Conservation (phyloP, 306 rosid genomes). For the Rosa chinensis region DNA sequence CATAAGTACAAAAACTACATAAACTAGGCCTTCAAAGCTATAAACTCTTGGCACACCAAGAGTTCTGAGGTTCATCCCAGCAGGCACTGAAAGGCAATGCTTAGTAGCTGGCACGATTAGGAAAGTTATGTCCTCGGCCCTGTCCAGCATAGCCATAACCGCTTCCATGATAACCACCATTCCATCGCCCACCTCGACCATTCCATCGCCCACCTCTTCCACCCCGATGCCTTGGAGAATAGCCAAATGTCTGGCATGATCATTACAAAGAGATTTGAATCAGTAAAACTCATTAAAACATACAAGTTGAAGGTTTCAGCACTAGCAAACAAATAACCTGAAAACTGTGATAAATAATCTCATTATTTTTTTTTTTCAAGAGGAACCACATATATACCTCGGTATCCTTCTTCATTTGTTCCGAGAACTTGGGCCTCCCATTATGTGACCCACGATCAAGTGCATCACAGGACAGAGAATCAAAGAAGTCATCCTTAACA, state of each 20-base stretch:
- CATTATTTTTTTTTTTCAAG: neutral
- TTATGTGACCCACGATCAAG: slow-evolving; percentile 44
- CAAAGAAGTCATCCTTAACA: slow-evolving; percentile 86
- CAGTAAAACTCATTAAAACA: neutral
- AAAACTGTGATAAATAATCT: neutral
- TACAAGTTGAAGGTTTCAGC: neutral
- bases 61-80: neutral
- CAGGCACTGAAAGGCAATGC: neutral
- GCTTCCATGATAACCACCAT: slow-evolving; percentile 51
- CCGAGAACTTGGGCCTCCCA: slow-evolving; percentile 74
- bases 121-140: slow-evolving; percentile 47
- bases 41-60: neutral
- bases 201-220: slow-evolving; percentile 66
- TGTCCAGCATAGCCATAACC: slow-evolving; percentile 49
- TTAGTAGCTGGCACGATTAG: slow-evolving; percentile 28
- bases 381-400: slow-evolving; percentile 50
- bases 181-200: slow-evolving; percentile 44
- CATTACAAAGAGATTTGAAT: neutral
- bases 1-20: neutral
- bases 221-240: slow-evolving; percentile 68
- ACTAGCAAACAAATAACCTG: neutral
- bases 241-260: slow-evolving; percentile 79
- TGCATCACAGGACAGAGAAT: slow-evolving; percentile 61
- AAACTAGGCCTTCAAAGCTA: neutral
- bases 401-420: slow-evolving; percentile 75